Evolutionary conservation across 2,329 filamentous ascomycete species (phyloP), one percentile per base, ranked within the genome.

Genomic region (Coniochaeta sp.): DNA sequence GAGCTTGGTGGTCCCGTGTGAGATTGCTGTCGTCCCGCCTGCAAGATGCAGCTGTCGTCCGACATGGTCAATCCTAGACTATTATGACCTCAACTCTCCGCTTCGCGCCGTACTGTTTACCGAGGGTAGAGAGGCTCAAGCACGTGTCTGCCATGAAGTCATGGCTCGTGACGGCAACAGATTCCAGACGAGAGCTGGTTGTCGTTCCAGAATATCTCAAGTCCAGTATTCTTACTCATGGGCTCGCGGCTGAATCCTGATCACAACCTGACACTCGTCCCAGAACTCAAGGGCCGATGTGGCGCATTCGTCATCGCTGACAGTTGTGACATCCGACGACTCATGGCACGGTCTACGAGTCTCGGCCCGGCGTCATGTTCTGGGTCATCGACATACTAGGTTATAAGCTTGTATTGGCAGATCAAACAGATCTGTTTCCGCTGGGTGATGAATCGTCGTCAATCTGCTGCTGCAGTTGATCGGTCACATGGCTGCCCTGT

Each of bases 11-110:
- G 52, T 57, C 52, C 55, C 55, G 52, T 56, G 59, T 56, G 40
- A 50, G 59, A 61, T 59, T 55, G 51, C 48, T 56, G 51, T 57
- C 55, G 56, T 56, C 55, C 57, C 53, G 55, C 38, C n/a, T 31
- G 45, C 20, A 42, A 26, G 20, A 18, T 42, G 38, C 38, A 42
- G 38, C 33, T n/a, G n/a, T n/a, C n/a, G n/a, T n/a, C n/a, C n/a
- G n/a, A n/a, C n/a, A n/a, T n/a, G n/a, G n/a, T n/a, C n/a, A n/a
- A n/a, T n/a, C n/a, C n/a, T n/a, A n/a, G n/a, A n/a, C n/a, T n/a
- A n/a, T n/a, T n/a, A n/a, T n/a, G n/a, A n/a, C n/a, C n/a, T n/a
- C n/a, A 3, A 8, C 38, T 24, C 38, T 42, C 38, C 38, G n/a
- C n/a, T n/a, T n/a, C n/a, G n/a, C n/a, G n/a, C n/a, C n/a, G n/a